A percentile compares a stretch with the other conserved stretches of the same genome.
These are phyloP conservation scores for Graphilbum sp. DNA, from an alignment of 2,329 filamentous ascomycete species.

Conservation along the genomic window DNA sequence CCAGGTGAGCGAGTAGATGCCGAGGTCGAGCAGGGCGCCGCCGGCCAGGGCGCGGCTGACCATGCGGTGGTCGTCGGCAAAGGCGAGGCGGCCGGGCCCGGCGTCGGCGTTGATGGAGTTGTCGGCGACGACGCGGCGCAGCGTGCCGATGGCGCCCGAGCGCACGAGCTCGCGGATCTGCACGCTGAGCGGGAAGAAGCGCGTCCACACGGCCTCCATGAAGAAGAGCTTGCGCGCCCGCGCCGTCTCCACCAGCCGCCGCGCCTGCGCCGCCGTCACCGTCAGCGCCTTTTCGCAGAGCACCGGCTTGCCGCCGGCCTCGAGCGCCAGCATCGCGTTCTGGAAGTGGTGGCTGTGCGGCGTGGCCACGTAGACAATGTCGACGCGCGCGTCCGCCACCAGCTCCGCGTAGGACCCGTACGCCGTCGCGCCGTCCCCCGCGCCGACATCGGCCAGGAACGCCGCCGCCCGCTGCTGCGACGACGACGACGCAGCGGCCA, in stretches of 20 bases:
- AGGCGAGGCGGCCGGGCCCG: constrained; percentile 23
- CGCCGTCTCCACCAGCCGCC: constrained; percentile 55
- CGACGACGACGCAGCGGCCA: constrained; percentile 65
- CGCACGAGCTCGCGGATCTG: constrained; percentile 50
- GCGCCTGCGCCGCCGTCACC: constrained; percentile 62
- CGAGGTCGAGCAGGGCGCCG: constrained; percentile 68
- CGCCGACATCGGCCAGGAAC: constrained; percentile 56
- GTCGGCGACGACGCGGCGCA: constrained; percentile 45
- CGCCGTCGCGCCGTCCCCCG: constrained; percentile 45
- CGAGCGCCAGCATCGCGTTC: constrained; percentile 69
- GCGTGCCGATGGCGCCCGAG: constrained; percentile 38
- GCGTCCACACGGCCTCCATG: constrained; percentile 83
- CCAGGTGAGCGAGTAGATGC: constrained; percentile 83
- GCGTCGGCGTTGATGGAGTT: constrained; percentile 44
- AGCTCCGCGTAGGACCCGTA: constrained; percentile 76
- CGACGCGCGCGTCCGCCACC: constrained; percentile 60
- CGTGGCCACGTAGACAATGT: constrained; percentile 79
- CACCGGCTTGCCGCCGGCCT: constrained; percentile 65
- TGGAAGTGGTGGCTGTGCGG: constrained; percentile 90
- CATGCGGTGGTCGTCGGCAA: constrained; percentile 53
- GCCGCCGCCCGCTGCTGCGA: constrained; percentile 51
- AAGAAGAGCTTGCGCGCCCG: constrained; percentile 57
- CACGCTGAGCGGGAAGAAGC: constrained; percentile 73
- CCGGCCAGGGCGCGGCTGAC: constrained; percentile 71
- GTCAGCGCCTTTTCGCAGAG: constrained; percentile 87